These are phyloP conservation scores for Phytophthora fragariaefolia DNA, from an alignment of 352 stramenopile genomes.

Conservation along the genomic window DNA sequence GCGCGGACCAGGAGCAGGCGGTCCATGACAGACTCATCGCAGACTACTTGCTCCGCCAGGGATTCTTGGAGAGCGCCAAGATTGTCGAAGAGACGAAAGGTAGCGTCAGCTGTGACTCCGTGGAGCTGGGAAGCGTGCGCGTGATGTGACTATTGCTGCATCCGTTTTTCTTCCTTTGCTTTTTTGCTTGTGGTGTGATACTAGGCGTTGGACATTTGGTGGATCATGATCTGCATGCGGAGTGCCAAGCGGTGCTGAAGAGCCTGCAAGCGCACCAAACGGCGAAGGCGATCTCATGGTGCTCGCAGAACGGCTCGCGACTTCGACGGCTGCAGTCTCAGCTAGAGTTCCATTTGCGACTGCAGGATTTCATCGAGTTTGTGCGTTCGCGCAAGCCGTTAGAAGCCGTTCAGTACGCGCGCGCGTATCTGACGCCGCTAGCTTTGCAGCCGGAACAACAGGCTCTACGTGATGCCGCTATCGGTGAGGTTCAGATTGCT, in stretches of 20 bases:
- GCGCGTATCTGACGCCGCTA: constrained; percentile 63
- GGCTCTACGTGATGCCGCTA: constrained; percentile 53
- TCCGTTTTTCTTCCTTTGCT: constrained; percentile 10
- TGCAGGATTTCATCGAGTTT: constrained; percentile 85
- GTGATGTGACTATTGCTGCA: not conserved
- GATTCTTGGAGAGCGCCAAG: constrained; percentile 68
- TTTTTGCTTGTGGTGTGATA: not conserved
- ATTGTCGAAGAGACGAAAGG: constrained; percentile 72
- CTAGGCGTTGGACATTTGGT: constrained; percentile 67
- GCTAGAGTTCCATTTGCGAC: constrained; percentile 75
- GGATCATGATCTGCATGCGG: constrained; percentile 63
- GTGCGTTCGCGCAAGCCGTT: constrained; percentile 73
- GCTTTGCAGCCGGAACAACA: constrained; percentile 72
- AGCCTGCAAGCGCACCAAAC: constrained; percentile 62
- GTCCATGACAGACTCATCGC: constrained; percentile 68
- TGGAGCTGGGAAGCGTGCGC: too few species aligned
- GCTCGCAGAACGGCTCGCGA: constrained; percentile 71
- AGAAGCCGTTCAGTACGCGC: constrained; percentile 79
- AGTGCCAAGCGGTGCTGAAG: constrained; percentile 63
- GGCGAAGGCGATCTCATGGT: constrained; percentile 67
- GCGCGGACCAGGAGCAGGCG: constrained; percentile 10
- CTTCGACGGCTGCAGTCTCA: constrained; percentile 72
- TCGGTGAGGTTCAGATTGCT: constrained; percentile 67
- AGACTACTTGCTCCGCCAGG: constrained; percentile 77
- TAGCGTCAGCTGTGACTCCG: too few species aligned